Percentiles rank a stretch among this genome's conserved stretches.
Conservation (phyloP, 2,329 filamentous ascomycete species). For the Paecilomyces formosus region DNA sequence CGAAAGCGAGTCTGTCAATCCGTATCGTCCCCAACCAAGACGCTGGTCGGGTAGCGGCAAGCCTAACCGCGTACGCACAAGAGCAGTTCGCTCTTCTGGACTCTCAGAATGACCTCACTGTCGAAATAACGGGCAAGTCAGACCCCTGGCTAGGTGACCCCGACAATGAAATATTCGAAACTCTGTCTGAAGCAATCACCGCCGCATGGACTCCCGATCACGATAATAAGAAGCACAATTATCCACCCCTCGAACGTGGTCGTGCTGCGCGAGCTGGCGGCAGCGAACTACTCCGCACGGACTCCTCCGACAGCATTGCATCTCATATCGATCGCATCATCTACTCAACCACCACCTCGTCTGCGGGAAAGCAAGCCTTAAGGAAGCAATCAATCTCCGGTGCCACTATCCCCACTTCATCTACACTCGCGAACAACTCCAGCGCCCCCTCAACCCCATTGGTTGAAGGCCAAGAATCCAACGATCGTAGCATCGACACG, state of each 20-base stretch:
- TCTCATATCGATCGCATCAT: slow-evolving; percentile 33
- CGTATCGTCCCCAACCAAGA: slow-evolving; percentile 92
- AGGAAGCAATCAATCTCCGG: slow-evolving; percentile 19
- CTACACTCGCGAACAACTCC: slow-evolving; percentile 27
- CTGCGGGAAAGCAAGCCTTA: slow-evolving; percentile 17
- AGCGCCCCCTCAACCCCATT: not conserved
- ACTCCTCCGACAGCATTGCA: slow-evolving; percentile 32
- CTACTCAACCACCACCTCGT: slow-evolving; percentile 30
- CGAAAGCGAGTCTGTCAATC: slow-evolving; percentile 80
- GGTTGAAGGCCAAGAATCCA: not conserved
- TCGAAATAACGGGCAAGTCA: slow-evolving; percentile 85
- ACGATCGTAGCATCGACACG: not conserved
- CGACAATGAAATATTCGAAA: slow-evolving; percentile 82
- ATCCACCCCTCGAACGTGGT: slow-evolving; percentile 19
- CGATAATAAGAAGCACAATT: slow-evolving; percentile 24
- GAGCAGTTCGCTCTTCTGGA: slow-evolving; percentile 66
- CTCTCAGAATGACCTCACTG: slow-evolving; percentile 70
- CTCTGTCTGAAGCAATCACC: slow-evolving; percentile 76
- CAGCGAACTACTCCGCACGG: slow-evolving; percentile 20
- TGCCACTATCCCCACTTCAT: slow-evolving; percentile 29
- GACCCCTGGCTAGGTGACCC: slow-evolving; percentile 96
- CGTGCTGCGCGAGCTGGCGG: slow-evolving; percentile 10
- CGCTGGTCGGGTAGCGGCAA: slow-evolving; percentile 64
- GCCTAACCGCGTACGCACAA: slow-evolving; percentile 60
- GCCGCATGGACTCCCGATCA: slow-evolving; percentile 62